Evolutionary conservation across 306 rosid species (phyloP).

Genomic region (Urtica urens): DNA sequence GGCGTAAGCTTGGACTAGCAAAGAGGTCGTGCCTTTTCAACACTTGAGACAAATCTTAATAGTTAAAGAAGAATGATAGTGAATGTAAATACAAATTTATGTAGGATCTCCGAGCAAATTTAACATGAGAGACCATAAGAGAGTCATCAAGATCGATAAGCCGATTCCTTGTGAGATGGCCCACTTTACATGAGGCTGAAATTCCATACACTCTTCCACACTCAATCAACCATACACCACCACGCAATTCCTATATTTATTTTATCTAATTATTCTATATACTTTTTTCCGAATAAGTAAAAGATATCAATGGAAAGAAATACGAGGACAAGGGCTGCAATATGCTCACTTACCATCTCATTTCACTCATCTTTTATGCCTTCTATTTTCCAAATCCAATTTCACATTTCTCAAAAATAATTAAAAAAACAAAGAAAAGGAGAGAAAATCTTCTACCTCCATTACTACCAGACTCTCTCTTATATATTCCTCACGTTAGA

Average conservation of each 20-base stretch:
- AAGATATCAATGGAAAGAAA: slow-evolving; percentile 15
- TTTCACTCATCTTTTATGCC: neutral
- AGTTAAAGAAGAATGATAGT: too few relatives aligned
- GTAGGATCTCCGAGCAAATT: too few relatives aligned
- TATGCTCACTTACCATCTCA: neutral
- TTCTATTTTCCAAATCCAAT: neutral
- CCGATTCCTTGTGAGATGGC: neutral
- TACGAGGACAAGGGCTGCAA: neutral
- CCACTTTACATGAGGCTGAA: slow-evolving; percentile 1
- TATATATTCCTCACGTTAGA: slow-evolving; percentile 53
- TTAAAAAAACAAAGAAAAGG: neutral
- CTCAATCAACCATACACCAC: neutral
- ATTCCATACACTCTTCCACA: slow-evolving; percentile 1
- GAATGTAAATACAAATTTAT: too few relatives aligned
- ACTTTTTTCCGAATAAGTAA: slow-evolving; percentile 14
- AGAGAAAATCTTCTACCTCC: slow-evolving; percentile 29
- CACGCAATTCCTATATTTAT: neutral
- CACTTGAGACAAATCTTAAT: too few relatives aligned
- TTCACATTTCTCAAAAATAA: neutral
- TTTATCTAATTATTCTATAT: neutral
- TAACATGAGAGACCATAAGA: neutral
- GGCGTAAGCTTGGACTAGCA: too few relatives aligned
- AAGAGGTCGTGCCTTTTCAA: too few relatives aligned
- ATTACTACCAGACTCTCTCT: slow-evolving; percentile 35
- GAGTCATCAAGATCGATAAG: slow-evolving; percentile 13